Conservation (phyloP, 345 rosid genomes). For the Hirschfeldia incana region DNA sequence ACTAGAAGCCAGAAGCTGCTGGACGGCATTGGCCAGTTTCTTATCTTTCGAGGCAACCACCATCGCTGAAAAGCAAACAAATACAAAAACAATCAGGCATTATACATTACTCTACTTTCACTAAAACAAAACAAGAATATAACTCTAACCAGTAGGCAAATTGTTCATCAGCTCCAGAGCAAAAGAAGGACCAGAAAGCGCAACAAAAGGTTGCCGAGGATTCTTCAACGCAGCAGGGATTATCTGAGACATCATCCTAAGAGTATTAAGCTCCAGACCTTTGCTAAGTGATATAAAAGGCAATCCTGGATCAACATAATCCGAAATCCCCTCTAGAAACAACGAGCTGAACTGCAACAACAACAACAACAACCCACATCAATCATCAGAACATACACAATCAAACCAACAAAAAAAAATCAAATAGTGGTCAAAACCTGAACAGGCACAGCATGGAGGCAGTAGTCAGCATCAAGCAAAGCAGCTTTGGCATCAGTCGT, state of each 20-base stretch:
- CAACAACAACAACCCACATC: conserved; percentile 14
- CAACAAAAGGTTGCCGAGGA: conserved; percentile 85
- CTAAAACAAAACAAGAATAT: not conserved
- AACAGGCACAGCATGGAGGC: conserved; percentile 91
- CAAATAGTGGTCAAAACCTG: conserved; percentile 52
- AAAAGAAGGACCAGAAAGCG: conserved; percentile 90
- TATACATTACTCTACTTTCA: not conserved
- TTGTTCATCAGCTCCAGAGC: conserved; percentile 86
- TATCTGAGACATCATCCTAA: conserved; percentile 94
- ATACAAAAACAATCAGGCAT: not conserved
- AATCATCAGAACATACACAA: conserved; percentile 28
- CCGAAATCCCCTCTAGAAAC: conserved; percentile 76
- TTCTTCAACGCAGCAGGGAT: conserved; percentile 71
- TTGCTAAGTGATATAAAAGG: conserved; percentile 95
- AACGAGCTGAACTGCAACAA: conserved; percentile 78
- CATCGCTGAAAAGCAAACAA: conserved; percentile 64
- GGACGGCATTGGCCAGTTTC: conserved; percentile 70
- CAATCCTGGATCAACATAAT: conserved; percentile 74
- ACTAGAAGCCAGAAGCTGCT: conserved; percentile 84
- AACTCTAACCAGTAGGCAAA: conserved; percentile 71
- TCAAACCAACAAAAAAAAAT: not conserved
- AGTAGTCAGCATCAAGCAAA: conserved; percentile 74
- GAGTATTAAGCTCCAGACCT: conserved; percentile 85
- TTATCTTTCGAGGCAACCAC: conserved; percentile 91
- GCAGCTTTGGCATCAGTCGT: conserved; percentile 76